Base-by-base conservation (phyloP, 495 filamentous ascomycete species). In the Polyplosphaeria fusca region DNA sequence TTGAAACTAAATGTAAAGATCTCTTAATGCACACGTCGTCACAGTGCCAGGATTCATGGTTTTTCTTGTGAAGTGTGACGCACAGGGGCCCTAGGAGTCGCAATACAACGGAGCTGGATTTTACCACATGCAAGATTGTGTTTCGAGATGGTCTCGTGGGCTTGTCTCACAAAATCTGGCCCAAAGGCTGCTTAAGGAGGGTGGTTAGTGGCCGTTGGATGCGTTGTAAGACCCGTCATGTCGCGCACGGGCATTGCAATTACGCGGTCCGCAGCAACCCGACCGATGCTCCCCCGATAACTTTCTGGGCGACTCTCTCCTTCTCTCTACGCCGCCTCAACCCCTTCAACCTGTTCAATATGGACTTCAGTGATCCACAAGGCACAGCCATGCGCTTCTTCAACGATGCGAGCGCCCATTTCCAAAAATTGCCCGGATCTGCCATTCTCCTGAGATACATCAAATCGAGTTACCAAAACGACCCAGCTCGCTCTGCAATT, bases 381-480 rank as follows among this genome's bases (percentile, higher is more conserved):
- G 41, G 37, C 50, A 52, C 32, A 19, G 12, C 56, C n/a, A 24
- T 61, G 20, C 58, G 58, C 38, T 45, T 62, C 11, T 22, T 66
- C 24, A 51, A 55, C 43, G 63, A 66, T 41, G 58, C 54, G 4
- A 59, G 52, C 27, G 45, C 44, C 0, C 58, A 59, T 14, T 95
- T 98, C 71, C 89, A 95, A 55, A 87, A 86, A 63, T 76, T 98
- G 47, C 93, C 93, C 37, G 93, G 93, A 40, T 96, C 91, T 32
- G 87, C 93, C 19, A 96, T 99, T 61, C 78, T 96, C 63, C 81
- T 96, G 49, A 87, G 93, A 54, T 99, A 99, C 67, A 86, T 99
- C 60, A 88, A 87, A 69, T 93, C 88, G 30, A 96, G 90, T 67
- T 97, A 99, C 74, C 93, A 97, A 74, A 86, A 99, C 71, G 93